Evolutionary conservation across 2,329 filamentous ascomycete species (phyloP), one percentile per base, ranked within the genome.

Genomic region (Tolypocladium ophioglossoides): DNA sequence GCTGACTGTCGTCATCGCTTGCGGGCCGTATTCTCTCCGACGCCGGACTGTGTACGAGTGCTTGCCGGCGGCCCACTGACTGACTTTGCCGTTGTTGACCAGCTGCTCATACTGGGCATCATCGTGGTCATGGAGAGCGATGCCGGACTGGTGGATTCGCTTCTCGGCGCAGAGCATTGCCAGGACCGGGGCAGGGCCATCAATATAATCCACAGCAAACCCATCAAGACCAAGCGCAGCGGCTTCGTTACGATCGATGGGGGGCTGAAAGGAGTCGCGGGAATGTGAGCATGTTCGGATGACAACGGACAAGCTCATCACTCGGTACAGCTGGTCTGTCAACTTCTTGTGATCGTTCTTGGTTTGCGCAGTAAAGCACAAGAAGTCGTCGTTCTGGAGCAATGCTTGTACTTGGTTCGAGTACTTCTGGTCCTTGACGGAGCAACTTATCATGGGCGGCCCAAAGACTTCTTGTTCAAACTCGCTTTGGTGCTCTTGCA

Each of bases 141-240:
- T 78, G 0, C 83, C 89, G 7, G 85, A 85, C 30, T 75, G 73
- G 62, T 95, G 83, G 8, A 96, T 69, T 52, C 74, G 78, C 55
- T 79, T 82, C 60, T 88, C 85, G 14, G 83, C 79, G 68, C 91
- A 96, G 24, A 99, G 79, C 87, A 95, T 94, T 8, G 89, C 86
- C 37, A 97, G 73, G 1, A 99, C 89, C 2, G 88, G 80, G 1
- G 86, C 83, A 0, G 95, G 95, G 0, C 92, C 94, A 37, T 85
- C 78, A 7, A 99, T 66, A 55, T 80, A 89, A 64, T 97, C 87
- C 30, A 88, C 76, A 0, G 90, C 84, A 72, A 87, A 96, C 2
- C 86, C 84, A 58, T 95, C 86, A 51, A 99, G 80, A 0, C 90
- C 90, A 68, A 83, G 55, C 41, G 63, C 56, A 52, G 64, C 63